Base-by-base conservation (phyloP, 306 rosid species). In the Dalbergia cultrata region DNA sequence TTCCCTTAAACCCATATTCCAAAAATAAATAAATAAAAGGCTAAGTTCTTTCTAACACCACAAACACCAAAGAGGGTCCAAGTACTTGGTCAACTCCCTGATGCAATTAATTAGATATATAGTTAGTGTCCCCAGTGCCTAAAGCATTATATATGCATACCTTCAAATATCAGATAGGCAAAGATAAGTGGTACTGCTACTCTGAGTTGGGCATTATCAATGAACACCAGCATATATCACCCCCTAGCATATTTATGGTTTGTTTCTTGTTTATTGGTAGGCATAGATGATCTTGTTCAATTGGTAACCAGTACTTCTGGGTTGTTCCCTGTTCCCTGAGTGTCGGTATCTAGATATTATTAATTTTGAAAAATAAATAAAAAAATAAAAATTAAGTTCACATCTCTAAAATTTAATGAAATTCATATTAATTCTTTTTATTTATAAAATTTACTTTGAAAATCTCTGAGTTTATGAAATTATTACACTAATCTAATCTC, bases 1-100 rank as follows among this genome's bases (percentile, higher is more conserved):
- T 81, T 63, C 81, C 63, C 85, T 78, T 85, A 45, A 81, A 59
- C 53, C 68, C 31, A 26, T 26, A 12, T 68, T 26, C 56, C 12
- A 49, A n/a, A 50, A 75, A 9, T 34, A 45, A 5, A 12, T 12
- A 50, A 16, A 13, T 50, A 1, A 26, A 72, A 45, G n/a, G 13
- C 3, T 19, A n/a, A 8, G 53, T 76, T 82, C 19, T 10, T 74
- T 80, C 54, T 18, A 11, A 53, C 33, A 9, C 52, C 33, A 71
- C 70, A 62, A 26, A 49, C 54, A 31, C 60, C 70, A 49, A 54
- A 33, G 10, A 58, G 49, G 59, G 59, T 75, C 76, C 72, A 60
- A 11, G 56, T 33, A 68, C 61, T 57, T 39, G 16, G 45, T 52
- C 72, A 14, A 67, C 35, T 14, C 80, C 53, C 37, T 39, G 35